Base-by-base conservation (phyloP, 441 rosid species). In the Pelargonium citronellum region DNA sequence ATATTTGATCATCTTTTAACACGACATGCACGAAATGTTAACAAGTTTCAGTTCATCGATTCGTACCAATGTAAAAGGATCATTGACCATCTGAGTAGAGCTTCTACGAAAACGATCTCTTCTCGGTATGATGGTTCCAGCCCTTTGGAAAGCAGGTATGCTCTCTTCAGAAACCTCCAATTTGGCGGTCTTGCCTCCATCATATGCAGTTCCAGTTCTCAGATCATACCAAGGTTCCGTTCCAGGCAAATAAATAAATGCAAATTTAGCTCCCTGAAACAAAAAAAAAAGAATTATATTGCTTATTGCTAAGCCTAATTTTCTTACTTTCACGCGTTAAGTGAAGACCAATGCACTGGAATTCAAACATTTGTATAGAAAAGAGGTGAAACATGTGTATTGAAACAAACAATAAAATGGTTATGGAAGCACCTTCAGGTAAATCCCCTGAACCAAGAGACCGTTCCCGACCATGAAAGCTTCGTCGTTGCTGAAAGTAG, bases 401-500 rank as follows among this genome's bases (percentile, higher is more conserved):
- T 22, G 24, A 53, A 15, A 53, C 15, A 12, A 15, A 53, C 3
- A 12, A 2, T 53, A 53, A 1, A 10, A 53, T n/a, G 46, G 67
- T 71, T 44, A 43, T 39, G 7, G 37, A 55, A 79, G 73, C 79
- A 95, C 98, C 96, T 88, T 89, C 7, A 81, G 78, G 77, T 84
- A 95, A 72, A 95, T 85, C 71, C 99, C 99, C 86, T 89, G 99
- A 68, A 95, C 97, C 79, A 95, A 71, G 63, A 95, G 83, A 83
- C 89, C 84, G 79, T 79, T 78, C 73, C 99, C 99, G 68, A 95
- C 92, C 99, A 95, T 89, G 84, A 95, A 92, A 44, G 98, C 93
- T 78, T 95, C 98, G 62, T 92, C 99, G 43, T 89, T 95, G 78
- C 69, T 81, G 79, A 89, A 92, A 69, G 97, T 86, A 69, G 83